A percentile compares a stretch with the other conserved stretches of the same genome.
Evolutionary conservation across 2,329 filamentous ascomycete genomes (phyloP).

Genomic region (Penicillium italicum): DNA sequence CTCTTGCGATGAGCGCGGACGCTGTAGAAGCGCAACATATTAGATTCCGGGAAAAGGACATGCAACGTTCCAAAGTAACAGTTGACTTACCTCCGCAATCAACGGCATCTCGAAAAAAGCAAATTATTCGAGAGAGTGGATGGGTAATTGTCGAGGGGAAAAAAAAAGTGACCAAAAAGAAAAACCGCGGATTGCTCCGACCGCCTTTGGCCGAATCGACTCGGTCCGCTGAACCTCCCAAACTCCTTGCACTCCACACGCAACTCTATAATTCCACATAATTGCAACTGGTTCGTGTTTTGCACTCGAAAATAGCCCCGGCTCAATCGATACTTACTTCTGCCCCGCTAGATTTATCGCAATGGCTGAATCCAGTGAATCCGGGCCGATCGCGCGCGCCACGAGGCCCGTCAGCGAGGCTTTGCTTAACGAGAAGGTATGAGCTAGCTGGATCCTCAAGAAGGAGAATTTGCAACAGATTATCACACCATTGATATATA

Average conservation of each 20-base stretch:
- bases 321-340: slow-evolving; percentile 12
- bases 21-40: slow-evolving; percentile 27
- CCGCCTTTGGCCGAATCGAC: slow-evolving; percentile 35
- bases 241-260: slow-evolving; percentile 24
- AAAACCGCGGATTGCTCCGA: slow-evolving; percentile 38
- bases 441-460: neutral
- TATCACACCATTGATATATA: neutral
- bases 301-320: too few relatives aligned
- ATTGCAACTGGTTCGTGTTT: slow-evolving; percentile 12
- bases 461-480: neutral
- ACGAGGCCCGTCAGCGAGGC: slow-evolving; percentile 89
- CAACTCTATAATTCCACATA: slow-evolving; percentile 17
- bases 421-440: slow-evolving; percentile 97
- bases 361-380: slow-evolving; percentile 57
- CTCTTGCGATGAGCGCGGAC: slow-evolving; percentile 42
- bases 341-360: slow-evolving; percentile 26
- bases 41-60: slow-evolving; percentile 6
- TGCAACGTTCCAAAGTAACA: neutral
- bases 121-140: slow-evolving; percentile 11
- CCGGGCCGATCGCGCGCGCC: slow-evolving; percentile 60
- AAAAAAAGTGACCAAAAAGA: slow-evolving; percentile 24
- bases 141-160: slow-evolving; percentile 12
- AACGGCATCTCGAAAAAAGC: slow-evolving; percentile 34
- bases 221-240: slow-evolving; percentile 19
- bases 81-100: slow-evolving; percentile 35